Percentiles rank a stretch among this genome's conserved stretches.
phyloP scores from a whole-genome alignment of 257 asterid species.

The Primulina huaijiensis region DNA sequence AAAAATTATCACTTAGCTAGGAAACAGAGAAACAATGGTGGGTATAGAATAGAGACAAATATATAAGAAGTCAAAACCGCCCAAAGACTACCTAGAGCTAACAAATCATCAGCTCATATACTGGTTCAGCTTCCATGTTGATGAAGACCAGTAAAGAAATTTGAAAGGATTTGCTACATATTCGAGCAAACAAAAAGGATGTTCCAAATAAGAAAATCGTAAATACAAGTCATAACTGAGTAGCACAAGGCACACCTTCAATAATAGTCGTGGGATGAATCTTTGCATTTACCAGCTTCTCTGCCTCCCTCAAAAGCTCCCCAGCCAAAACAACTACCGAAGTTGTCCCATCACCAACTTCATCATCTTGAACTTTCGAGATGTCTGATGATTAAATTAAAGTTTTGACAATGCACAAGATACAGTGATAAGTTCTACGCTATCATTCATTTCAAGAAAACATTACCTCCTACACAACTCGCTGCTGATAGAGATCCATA shows the following conservation, averaged over 20 bases:
- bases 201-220: too few species aligned
- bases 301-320: slow-evolving; percentile 96
- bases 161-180: neutral
- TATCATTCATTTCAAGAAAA: too few species aligned
- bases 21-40: too few species aligned
- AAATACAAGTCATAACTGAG: too few species aligned
- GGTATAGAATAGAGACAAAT: neutral
- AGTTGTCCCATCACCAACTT: slow-evolving; percentile 99
- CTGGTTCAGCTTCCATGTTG: neutral
- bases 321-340: slow-evolving; percentile 98
- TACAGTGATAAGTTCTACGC: neutral
- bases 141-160: neutral
- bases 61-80: neutral
- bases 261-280: slow-evolving; percentile 95
- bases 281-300: slow-evolving; percentile 82
- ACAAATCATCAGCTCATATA: neutral
- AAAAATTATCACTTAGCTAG: neutral
- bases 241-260: slow-evolving; percentile 47
- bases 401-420: slow-evolving; percentile 24
- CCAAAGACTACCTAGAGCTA: neutral
- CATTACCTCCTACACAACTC: too few species aligned
- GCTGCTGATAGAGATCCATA: too few species aligned
- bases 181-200: neutral
- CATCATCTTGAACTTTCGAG: slow-evolving; percentile 97
- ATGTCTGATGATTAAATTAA: slow-evolving; percentile 53